Evolutionary conservation across 169 alveolate species (phyloP), one percentile per base, ranked within the genome.

Genomic region (Plasmodium knowlesi): DNA sequence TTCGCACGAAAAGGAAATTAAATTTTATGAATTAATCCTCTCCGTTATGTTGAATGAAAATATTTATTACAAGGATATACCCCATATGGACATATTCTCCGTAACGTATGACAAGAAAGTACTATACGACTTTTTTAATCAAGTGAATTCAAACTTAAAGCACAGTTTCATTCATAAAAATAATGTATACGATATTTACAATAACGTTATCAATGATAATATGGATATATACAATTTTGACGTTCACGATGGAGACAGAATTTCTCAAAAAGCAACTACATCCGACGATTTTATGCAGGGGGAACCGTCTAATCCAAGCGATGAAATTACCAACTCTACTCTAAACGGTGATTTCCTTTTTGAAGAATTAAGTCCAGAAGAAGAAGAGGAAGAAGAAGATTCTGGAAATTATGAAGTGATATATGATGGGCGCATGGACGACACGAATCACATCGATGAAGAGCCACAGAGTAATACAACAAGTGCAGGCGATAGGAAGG

Each of bases 1-100:
- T 67, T 93, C 95, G 19, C 98, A 96, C 53, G 98, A 95, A 53
- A 96, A 96, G 96, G 97, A 96, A 88, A 93, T 95, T 39, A 91
- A 95, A 71, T 96, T 92, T 93, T 94, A 96, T 73, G 98, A 96
- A 81, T 92, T 95, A 50, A 92, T 95, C 72, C 81, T 96, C 94
- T 81, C 96, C 3, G 95, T 96, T 57, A 94, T 96, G 78, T 30
- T 96, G 25, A 93, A 95, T 67, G 93, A 92, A 76, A 95, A 93
- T 16, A 83, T 95, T 8, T 83, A 92, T 82, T 96, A 96, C 70
- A 94, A 95, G 92, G 94, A 95, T 54, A 96, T 96, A 96, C 98
- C 98, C 61, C 89, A 89, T 79, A 89, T 89, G 94, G 90, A 89
- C 22, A 79, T 89, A 39, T 89, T 89, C 50, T 89, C 94, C 12